Base-by-base conservation (phyloP, 352 stramenopile genomes). In the Pythium folliculosum region DNA sequence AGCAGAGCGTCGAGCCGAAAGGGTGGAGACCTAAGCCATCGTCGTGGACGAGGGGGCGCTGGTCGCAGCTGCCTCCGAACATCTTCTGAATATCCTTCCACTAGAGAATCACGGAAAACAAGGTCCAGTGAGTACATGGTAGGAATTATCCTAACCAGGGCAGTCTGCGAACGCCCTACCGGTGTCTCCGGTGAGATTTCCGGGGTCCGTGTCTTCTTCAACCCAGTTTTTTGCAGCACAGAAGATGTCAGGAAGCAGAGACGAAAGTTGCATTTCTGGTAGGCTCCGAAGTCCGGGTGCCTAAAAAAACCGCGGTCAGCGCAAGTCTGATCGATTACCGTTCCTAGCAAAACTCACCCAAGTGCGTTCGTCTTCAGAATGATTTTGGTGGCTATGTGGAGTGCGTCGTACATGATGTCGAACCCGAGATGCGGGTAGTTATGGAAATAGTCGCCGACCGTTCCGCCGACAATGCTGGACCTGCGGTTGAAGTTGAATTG, bases 221-320 rank as follows among this genome's bases (percentile, higher is more conserved):
- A 61, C 0, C 61, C 71, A 21, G 77, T 82, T 47, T 84, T 81
- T 48, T 86, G 76, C 14, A 81, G 67, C 50, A 73, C 71, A 27
- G 70, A 38, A 7, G 73, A 63, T 8, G 70, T 79, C 30, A 82
- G 73, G 47, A 94, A 88, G 56, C 70, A 81, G 47, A 95, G 60
- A 19, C 71, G 77, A 45, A 91, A 95, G 57, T 95, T 95, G 73
- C 85, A 95, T 63, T 95, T 95, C 66, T 91, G 80, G 67, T 94
- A 95, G 16, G 80, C 72, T 14, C 83, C 84, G 63, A 95, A 95
- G 43, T 92, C 85, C 1, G 85, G 80, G 38, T 95, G 85, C 9
- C 85, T 93, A 32, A 1, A 40, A 50, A 25, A 3, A 25, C 8
- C 8, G 27, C 27, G 17, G 21, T 50, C 23, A 50, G n/a, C 5